These are phyloP conservation scores for Cinnamomum micranthum DNA, from an alignment of 164 flowering plant genomes.

Conservation along the genomic window DNA sequence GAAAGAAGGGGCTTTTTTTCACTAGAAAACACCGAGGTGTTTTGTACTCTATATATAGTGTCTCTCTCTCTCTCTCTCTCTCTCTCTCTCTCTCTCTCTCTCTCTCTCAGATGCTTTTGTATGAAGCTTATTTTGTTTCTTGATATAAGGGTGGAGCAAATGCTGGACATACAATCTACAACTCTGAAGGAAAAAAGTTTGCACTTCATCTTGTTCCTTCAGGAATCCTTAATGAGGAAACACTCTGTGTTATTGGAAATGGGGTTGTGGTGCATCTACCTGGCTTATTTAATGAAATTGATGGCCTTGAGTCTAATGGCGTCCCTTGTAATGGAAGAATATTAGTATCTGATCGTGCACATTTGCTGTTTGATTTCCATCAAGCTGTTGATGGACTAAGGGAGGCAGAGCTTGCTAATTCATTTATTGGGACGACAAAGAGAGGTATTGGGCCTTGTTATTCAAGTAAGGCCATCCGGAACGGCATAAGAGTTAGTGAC, in stretches of 20 bases:
- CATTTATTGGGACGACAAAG: conserved; percentile 91
- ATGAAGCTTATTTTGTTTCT: background rate
- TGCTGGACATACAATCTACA: conserved; percentile 97
- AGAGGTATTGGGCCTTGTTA: conserved; percentile 96
- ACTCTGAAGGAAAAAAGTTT: conserved; percentile 90
- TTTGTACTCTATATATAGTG: too few relatives aligned
- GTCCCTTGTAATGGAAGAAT: conserved; percentile 84
- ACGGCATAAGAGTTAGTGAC: conserved; percentile 90
- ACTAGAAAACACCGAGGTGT: too few relatives aligned
- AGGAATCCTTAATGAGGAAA: conserved; percentile 92
- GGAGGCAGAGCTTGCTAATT: conserved; percentile 85
- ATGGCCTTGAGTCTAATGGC: conserved; percentile 80
- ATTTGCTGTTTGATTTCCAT: conserved; percentile 86
- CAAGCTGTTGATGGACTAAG: conserved; percentile 85
- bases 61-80: background rate
- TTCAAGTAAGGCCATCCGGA: conserved; percentile 80
- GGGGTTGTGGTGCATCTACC: conserved; percentile 97
- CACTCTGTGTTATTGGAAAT: conserved; percentile 88
- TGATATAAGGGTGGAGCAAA: conserved; percentile 85
- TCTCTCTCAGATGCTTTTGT: background rate
- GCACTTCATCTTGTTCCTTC: conserved; percentile 97
- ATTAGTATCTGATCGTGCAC: conserved; percentile 92
- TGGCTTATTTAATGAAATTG: conserved; percentile 79
- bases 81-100: background rate
- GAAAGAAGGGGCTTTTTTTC: too few relatives aligned